Percentiles rank a stretch among this genome's conserved stretches.
phyloP scores from a whole-genome alignment of 2,329 filamentous ascomycete genomes.

The Sarocladium brachiariae region DNA sequence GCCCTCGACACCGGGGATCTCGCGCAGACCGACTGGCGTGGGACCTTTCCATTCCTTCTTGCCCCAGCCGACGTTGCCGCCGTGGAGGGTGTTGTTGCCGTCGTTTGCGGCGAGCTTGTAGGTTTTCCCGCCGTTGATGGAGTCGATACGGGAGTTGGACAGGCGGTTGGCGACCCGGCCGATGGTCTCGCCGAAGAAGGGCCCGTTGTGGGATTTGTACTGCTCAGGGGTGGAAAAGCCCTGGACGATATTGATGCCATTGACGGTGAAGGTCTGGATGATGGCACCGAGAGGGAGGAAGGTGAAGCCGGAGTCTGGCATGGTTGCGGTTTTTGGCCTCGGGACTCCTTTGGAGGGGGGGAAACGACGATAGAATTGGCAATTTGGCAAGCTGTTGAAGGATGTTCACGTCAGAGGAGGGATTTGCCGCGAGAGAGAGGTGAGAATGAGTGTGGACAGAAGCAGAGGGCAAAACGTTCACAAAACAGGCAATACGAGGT shows the following conservation, averaged over 20 bases:
- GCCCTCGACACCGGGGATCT: conserved; percentile 43
- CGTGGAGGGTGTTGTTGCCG: conserved; percentile 68
- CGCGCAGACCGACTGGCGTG: conserved; percentile 44
- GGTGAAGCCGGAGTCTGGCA: conserved; percentile 71
- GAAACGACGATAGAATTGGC: too few species aligned
- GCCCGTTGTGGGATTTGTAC: conserved; percentile 68
- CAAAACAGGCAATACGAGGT: too few species aligned
- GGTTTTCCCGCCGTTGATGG: conserved; percentile 60
- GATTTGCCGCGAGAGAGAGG: too few species aligned
- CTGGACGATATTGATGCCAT: conserved; percentile 78
- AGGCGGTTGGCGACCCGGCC: conserved; percentile 8
- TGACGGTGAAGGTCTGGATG: conserved; percentile 74
- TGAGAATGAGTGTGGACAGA: too few species aligned
- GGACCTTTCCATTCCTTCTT: conserved; percentile 73
- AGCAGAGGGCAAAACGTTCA: too few species aligned
- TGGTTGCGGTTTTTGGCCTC: too few species aligned
- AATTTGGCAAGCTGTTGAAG: too few species aligned
- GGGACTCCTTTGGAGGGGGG: too few species aligned
- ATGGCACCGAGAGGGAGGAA: conserved; percentile 74
- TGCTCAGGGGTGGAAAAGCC: conserved; percentile 70
- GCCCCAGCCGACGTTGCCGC: conserved; percentile 70
- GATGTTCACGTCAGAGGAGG: too few species aligned
- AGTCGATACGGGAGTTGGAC: conserved; percentile 27
- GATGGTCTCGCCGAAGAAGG: conserved; percentile 69
- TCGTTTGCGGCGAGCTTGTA: conserved; percentile 73